A percentile compares a stretch with the other conserved stretches of the same genome.
Conservation (phyloP, 129 eudicot genomes). For the Chrysanthemum seticuspe region DNA sequence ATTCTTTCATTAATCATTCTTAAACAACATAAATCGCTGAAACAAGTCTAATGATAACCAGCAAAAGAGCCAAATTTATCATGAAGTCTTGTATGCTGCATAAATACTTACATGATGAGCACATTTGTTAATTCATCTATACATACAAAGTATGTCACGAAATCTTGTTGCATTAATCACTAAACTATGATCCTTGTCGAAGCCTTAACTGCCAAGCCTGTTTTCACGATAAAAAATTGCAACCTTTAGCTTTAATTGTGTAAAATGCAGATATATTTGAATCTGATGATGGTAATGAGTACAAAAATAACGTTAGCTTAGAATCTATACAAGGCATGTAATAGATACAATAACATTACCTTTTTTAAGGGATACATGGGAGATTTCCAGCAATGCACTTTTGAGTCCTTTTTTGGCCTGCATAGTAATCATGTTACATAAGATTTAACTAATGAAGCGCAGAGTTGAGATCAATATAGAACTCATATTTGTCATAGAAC, state of each 20-base stretch:
- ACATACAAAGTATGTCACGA: not conserved
- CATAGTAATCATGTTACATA: slow-evolving; percentile 17
- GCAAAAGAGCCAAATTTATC: slow-evolving; percentile 10
- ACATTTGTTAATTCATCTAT: slow-evolving; percentile 17
- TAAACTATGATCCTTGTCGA: slow-evolving; percentile 38
- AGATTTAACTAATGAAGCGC: not conserved
- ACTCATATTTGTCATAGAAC: too few species aligned
- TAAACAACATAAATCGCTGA: slow-evolving; percentile 12
- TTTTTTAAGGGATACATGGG: slow-evolving; percentile 63
- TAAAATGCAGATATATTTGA: too few species aligned
- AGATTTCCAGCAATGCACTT: slow-evolving; percentile 76
- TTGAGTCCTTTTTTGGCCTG: slow-evolving; percentile 46
- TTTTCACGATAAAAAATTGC: slow-evolving; percentile 9
- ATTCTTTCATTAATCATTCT: slow-evolving; percentile 15
- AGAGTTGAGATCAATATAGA: too few species aligned
- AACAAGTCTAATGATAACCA: slow-evolving; percentile 25
- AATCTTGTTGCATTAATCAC: not conserved
- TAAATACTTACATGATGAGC: slow-evolving; percentile 28
- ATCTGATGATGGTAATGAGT: too few species aligned
- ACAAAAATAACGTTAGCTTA: not conserved
- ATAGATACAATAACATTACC: slow-evolving; percentile 38
- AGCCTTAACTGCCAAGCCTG: slow-evolving; percentile 78
- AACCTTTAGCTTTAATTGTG: not conserved
- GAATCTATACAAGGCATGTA: not conserved
- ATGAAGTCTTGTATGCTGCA: slow-evolving; percentile 23